Evolutionary conservation across 345 rosid species (phyloP), one percentile per base, ranked within the genome.

Genomic region (Streptanthus diversifolius): DNA sequence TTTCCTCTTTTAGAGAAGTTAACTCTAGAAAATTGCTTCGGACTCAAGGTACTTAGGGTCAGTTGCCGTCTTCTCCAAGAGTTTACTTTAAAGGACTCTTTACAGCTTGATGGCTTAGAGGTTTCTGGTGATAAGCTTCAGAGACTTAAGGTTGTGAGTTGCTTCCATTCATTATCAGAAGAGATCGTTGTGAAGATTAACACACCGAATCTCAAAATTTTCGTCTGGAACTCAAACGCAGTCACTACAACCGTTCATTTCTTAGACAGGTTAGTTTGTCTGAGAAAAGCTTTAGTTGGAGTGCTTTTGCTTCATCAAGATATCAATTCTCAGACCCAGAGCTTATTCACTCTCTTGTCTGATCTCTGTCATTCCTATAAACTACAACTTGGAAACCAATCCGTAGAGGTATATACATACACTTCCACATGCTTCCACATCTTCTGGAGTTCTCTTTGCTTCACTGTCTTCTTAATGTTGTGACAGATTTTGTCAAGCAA

Each of bases 1-100:
- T 93, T 93, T 62, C 97, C 93, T 13, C 80, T 74, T 25, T 72
- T 90, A 2, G 84, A 72, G 71, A 83, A 80, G 29, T 75, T 90
- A 67, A 66, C 47, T 68, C 88, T 93, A 8, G 85, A 84, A 5
- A 70, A 69, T 32, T 85, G 87, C 71, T 79, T 70, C 6, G 89
- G 91, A 44, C 51, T 88, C 84, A 82, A 86, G 75, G 70, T 71
- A 43, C 88, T 90, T 8, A 85, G 74, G 73, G 75, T 92, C 15
- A 68, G 79, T 21, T 92, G 96, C 76, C 76, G 82, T 63, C 77
- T 48, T 3, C 80, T 92, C 5, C 83, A 85, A 60, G 85, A 82
- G 51, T 76, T 90, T 58, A 72, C 83, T 8, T 1, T 92, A 8
- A 82, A 80, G 54, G 82, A 87, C 52, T 90, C 88, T 65, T 70